Evolutionary conservation across 441 rosid genomes (phyloP).

Genomic region (Gossypium davidsonii): DNA sequence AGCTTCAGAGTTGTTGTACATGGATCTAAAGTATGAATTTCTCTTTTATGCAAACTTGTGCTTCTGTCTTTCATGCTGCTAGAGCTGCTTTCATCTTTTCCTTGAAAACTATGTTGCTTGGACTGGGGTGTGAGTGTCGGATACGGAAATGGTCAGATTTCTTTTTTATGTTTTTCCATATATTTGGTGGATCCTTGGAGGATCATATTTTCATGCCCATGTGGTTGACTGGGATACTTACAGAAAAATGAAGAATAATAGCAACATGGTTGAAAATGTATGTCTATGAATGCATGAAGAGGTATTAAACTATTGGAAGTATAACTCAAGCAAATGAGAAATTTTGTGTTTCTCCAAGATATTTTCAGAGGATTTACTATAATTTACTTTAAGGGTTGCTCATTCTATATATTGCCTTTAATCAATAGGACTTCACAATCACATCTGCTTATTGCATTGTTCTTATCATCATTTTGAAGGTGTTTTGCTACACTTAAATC

Average conservation of each 20-base stretch:
- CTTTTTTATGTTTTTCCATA: not conserved
- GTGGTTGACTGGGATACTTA: not conserved
- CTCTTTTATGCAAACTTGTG: conserved; percentile 5
- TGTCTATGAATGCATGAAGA: not conserved
- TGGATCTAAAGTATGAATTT: conserved; percentile 84
- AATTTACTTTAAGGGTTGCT: conserved; percentile 13
- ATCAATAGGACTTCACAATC: not conserved
- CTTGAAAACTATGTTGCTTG: conserved; percentile 1
- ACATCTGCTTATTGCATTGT: not conserved
- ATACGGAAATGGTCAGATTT: not conserved
- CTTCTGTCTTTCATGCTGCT: conserved; percentile 1
- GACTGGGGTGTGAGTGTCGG: not conserved
- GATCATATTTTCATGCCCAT: not conserved
- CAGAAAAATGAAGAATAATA: not conserved
- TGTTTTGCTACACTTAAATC: not conserved
- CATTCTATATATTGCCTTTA: not conserved
- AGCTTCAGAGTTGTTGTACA: conserved; percentile 97
- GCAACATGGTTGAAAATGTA: not conserved
- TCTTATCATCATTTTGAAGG: not conserved
- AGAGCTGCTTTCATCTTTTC: conserved; percentile 5
- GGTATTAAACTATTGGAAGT: not conserved
- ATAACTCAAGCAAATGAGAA: not conserved
- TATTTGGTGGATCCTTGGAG: not conserved
- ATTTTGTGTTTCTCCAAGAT: not conserved
- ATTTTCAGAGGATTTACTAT: not conserved